A percentile compares a stretch with the other conserved stretches of the same genome.
phyloP scores from a whole-genome alignment of 805 yeast species.

The Candida stauntonica region DNA sequence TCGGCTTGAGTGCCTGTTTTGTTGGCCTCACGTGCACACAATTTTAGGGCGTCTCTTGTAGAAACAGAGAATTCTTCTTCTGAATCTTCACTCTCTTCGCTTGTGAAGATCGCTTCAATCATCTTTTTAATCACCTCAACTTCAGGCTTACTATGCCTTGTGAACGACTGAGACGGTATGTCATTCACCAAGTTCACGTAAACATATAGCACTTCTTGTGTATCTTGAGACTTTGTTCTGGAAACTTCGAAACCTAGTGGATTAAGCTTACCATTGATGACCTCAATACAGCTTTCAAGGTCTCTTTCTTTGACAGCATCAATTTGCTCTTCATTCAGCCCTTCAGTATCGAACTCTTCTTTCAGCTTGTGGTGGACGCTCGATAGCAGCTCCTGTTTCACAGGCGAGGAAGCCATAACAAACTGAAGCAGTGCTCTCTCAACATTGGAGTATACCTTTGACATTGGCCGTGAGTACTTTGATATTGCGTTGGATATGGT shows the following conservation, averaged over 20 bases:
- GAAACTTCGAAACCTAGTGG: slow-evolving; percentile 37
- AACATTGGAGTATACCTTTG: slow-evolving; percentile 9
- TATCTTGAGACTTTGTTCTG: slow-evolving; percentile 31
- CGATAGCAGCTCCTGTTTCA: slow-evolving; percentile 5
- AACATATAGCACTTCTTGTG: slow-evolving; percentile 31
- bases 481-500: background rate
- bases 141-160: slow-evolving; percentile 35
- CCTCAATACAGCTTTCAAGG: slow-evolving; percentile 22
- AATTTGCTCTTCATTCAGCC: slow-evolving; percentile 3
- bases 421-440: slow-evolving; percentile 16
- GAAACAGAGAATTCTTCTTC: slow-evolving; percentile 33
- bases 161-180: slow-evolving; percentile 32
- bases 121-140: slow-evolving; percentile 37
- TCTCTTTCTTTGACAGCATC: slow-evolving; percentile 5
- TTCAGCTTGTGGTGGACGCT: slow-evolving; percentile 8
- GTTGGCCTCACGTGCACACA: slow-evolving; percentile 22
- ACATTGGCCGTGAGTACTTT: background rate
- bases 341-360: slow-evolving; percentile 4
- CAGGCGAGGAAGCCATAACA: slow-evolving; percentile 9
- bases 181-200: slow-evolving; percentile 35
- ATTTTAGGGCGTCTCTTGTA: slow-evolving; percentile 21
- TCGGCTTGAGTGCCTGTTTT: slow-evolving; percentile 37
- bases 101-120: slow-evolving; percentile 34
- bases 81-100: slow-evolving; percentile 10
- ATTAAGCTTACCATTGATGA: slow-evolving; percentile 24